Evolutionary conservation across 306 rosid species (phyloP), one percentile per base, ranked within the genome.

Genomic region (Dryas octopetala): DNA sequence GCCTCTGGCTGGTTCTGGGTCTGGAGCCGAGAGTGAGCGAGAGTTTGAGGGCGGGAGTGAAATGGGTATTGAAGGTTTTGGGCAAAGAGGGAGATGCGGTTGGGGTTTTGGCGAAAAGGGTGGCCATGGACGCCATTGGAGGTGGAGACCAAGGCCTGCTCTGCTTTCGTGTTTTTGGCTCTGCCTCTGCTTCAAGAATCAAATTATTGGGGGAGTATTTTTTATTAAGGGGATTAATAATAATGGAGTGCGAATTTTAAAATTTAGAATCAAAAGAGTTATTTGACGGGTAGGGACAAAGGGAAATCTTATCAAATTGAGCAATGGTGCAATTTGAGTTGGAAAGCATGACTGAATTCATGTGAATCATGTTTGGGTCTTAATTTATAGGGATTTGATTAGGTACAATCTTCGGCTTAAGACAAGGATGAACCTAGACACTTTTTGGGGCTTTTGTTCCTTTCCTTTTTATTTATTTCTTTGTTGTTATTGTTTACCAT

Each of bases 81-180:
- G 83, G 51, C 23, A 85, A 19, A 3, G 89, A 70, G 47, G 54
- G 93, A 46, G 87, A 71, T 1, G 81, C 84, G 71, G 55, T 72
- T 1, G 96, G 66, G 52, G 87, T 49, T 77, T 89, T 88, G 76
- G 76, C 32, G 80, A 89, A 80, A 26, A 86, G 62, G 55, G 91
- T 67, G 48, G 98, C 87, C 93, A 90, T 92, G 92, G 99, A 90
- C 84, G 98, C 97, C 98, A 90, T 96, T 86, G 89, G 60, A 79
- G 88, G 69, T 80, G 77, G 81, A 78, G 83, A 53, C 66, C 64
- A 62, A 53, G 26, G n/a, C 47, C 65, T 58, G 7, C 47, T 3
- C 46, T 23, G 10, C 43, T 23, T n/a, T 5, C 49, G n/a, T 45
- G 52, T 9, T 5, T 26, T 19, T 32, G 75, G 15, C 40, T 61